Percentiles rank a stretch among this genome's conserved stretches.
phyloP scores from a whole-genome alignment of 2,329 filamentous ascomycete species.

The Penicillium crustosum region DNA sequence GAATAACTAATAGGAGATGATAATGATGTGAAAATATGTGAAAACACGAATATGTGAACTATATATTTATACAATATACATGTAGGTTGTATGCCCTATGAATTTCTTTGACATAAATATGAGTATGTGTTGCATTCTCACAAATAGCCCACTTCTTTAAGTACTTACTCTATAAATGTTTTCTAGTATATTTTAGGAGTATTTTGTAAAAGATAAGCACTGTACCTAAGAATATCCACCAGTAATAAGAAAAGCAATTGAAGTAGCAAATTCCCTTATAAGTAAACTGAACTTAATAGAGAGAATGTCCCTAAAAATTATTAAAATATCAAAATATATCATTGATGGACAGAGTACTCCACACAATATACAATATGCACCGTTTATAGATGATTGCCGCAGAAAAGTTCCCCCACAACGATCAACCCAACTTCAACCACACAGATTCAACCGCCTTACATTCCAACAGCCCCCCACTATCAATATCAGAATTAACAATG shows the following conservation, averaged over 20 bases:
- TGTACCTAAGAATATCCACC: background rate
- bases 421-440: slow-evolving; percentile 7
- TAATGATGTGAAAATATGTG: no score
- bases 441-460: background rate
- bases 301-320: background rate
- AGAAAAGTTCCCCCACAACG: background rate
- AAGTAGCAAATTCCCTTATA: background rate
- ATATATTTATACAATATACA: no score
- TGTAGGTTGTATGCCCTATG: background rate
- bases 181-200: no score
- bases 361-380: background rate
- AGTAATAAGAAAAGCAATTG: background rate
- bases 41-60: no score
- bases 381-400: background rate
- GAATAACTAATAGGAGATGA: background rate
- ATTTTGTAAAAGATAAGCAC: background rate
- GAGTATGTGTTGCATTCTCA: no score
- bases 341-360: background rate
- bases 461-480: background rate
- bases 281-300: background rate
- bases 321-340: background rate
- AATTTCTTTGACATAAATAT: no score
- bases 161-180: no score
- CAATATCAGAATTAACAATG: slow-evolving; percentile 30
- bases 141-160: no score